These are phyloP conservation scores for Mallotus japonicus DNA, from an alignment of 441 rosid genomes.

Conservation along the genomic window DNA sequence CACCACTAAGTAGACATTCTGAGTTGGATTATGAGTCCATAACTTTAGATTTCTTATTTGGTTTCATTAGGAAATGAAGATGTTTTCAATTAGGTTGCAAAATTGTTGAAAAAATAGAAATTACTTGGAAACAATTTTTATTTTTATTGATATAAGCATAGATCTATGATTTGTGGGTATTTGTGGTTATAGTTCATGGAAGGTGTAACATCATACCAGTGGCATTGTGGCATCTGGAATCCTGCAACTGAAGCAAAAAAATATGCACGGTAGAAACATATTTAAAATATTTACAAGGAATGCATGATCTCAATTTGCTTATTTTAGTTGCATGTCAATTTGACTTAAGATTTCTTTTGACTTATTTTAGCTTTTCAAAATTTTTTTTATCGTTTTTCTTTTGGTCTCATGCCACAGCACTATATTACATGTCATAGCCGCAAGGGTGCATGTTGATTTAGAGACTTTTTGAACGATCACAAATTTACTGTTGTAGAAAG, in stretches of 20 bases:
- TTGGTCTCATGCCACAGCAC: not conserved
- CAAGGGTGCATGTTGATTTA: not conserved
- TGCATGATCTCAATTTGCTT: not conserved
- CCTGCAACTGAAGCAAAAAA: not conserved
- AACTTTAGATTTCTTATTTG: slow-evolving; percentile 8
- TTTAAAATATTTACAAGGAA: not conserved
- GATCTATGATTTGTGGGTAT: not conserved
- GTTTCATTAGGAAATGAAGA: slow-evolving; percentile 7
- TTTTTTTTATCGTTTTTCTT: not conserved
- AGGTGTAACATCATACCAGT: not conserved
- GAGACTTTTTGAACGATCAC: not conserved
- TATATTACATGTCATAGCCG: too few relatives aligned
- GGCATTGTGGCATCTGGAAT: not conserved
- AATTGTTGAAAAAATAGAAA: not conserved
- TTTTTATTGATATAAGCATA: not conserved
- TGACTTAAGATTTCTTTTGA: not conserved
- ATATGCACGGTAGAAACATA: not conserved
- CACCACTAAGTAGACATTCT: slow-evolving; percentile 21
- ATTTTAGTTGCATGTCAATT: not conserved
- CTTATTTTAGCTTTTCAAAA: not conserved
- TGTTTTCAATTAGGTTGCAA: not conserved
- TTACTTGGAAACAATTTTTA: not conserved
- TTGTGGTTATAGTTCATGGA: not conserved
- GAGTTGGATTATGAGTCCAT: slow-evolving; percentile 17
- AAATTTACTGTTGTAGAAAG: too few relatives aligned